Base-by-base conservation (phyloP, 2,329 filamentous ascomycete genomes). In the Blastomyces silverae region DNA sequence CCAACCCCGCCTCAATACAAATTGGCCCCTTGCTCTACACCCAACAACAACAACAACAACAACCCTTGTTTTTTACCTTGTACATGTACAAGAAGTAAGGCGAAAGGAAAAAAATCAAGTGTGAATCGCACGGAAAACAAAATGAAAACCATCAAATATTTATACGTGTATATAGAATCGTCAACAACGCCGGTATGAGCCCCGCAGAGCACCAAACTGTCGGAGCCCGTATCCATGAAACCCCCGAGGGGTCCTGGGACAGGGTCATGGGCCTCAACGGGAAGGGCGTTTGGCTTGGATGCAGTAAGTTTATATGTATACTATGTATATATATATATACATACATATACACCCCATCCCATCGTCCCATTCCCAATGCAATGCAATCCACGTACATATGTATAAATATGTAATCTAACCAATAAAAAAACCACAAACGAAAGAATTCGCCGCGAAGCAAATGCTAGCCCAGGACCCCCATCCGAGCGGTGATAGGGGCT, bases 111-210 rank as follows among this genome's bases (percentile, higher is more conserved):
- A 39, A 59, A 59, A 2, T 17, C 28, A 1, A 3, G 34, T 37
- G 58, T n/a, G 13, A 48, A 22, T 11, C 31, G 56, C 22, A 11
- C 56, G 42, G 13, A 37, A 37, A 37, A 56, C 15, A 37, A 37
- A 56, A 37, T 56, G 53, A n/a, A 53, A 52, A 52, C 44, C 7
- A 48, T 44, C 50, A 8, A 53, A 53, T 53, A 15, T 11, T 13
- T 31, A 17, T 28, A 11, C 34, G 20, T 37, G 11, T 25, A 15
- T 34, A 44, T 69, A 81, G 79, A 0, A 70, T 83, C 60, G 78
- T 80, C 55, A 81, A 81, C 64, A 81, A 81, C 67, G 81, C 84
- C 0, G 84, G 84, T 0, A 78, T 85, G 0, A 76, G 73, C 22
- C 46, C 28, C 31, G 53, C n/a, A 0, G 60, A 34, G 39, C 22